These are phyloP conservation scores for Penstemon barbatus DNA, from an alignment of 257 asterid species.

Conservation along the genomic window DNA sequence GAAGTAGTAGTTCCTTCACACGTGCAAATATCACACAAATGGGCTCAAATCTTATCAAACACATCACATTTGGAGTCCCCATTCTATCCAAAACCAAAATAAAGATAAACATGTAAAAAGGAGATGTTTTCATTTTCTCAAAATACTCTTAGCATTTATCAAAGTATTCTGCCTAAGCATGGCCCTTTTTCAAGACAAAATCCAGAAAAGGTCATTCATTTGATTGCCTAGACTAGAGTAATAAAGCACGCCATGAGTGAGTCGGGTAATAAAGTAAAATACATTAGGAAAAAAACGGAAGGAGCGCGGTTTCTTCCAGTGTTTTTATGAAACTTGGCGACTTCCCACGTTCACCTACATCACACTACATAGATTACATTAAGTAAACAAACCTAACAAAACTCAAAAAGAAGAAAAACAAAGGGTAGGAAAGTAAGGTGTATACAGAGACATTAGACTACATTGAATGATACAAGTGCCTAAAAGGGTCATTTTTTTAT, in stretches of 20 bases:
- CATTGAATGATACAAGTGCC: constrained; percentile 40
- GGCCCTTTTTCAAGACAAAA: constrained; percentile 1
- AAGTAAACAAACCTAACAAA: constrained; percentile 44
- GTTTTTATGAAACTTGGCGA: constrained; percentile 52
- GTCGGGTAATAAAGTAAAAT: constrained; percentile 25
- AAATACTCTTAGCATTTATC: neutral
- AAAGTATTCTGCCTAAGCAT: constrained; percentile 17
- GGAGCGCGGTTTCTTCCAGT: constrained; percentile 50
- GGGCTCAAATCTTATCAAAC: constrained; percentile 17
- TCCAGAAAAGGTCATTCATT: constrained; percentile 28
- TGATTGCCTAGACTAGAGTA: neutral
- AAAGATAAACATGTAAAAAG: constrained; percentile 27
- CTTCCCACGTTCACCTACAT: constrained; percentile 41
- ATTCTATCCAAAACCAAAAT: constrained; percentile 7
- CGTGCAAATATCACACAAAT: constrained; percentile 31
- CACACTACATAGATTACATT: constrained; percentile 41
- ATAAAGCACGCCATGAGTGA: constrained; percentile 26
- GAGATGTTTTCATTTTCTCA: constrained; percentile 15
- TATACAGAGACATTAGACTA: constrained; percentile 40
- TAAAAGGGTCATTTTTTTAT: constrained; percentile 17
- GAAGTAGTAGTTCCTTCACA: constrained; percentile 27
- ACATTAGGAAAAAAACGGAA: constrained; percentile 34
- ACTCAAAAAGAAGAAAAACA: constrained; percentile 4
- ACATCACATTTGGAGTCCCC: constrained; percentile 9
- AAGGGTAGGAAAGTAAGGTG: constrained; percentile 15